Evolutionary conservation across 331 rosid genomes (phyloP).

Genomic region (Telfairia occidentalis): DNA sequence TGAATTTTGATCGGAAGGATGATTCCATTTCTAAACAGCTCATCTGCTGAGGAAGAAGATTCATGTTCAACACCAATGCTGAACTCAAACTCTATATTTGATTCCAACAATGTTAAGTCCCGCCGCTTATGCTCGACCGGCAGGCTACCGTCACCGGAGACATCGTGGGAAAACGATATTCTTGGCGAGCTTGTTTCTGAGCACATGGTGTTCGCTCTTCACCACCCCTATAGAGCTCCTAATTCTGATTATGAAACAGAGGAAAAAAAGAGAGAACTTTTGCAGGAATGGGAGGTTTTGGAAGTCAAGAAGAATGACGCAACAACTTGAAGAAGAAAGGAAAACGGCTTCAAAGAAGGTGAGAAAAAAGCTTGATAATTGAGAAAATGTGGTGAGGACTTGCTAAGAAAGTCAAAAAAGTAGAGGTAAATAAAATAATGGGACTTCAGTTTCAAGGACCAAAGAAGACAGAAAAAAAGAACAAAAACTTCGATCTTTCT

Average conservation of each 20-base stretch:
- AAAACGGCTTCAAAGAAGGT: background rate
- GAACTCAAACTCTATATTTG: slow-evolving; percentile 73
- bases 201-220: slow-evolving; percentile 30
- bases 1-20: slow-evolving; percentile 49
- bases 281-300: background rate
- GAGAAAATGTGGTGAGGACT: slow-evolving; percentile 4
- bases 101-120: slow-evolving; percentile 36
- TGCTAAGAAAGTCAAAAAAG: slow-evolving; percentile 23
- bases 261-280: background rate
- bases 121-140: slow-evolving; percentile 18
- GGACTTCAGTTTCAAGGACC: background rate
- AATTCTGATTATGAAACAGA: background rate
- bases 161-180: slow-evolving; percentile 59
- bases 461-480: slow-evolving; percentile 14
- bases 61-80: slow-evolving; percentile 31
- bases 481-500: slow-evolving; percentile 13
- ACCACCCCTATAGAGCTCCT: background rate
- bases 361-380: background rate
- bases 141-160: slow-evolving; percentile 11
- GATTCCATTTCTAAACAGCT: slow-evolving; percentile 70
- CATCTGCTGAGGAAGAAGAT: slow-evolving; percentile 69
- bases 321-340: background rate
- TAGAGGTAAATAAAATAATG: background rate
- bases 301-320: background rate
- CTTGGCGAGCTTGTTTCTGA: slow-evolving; percentile 64